Base-by-base conservation (phyloP, 179 eudicot species). In the Vitellaria paradoxa region DNA sequence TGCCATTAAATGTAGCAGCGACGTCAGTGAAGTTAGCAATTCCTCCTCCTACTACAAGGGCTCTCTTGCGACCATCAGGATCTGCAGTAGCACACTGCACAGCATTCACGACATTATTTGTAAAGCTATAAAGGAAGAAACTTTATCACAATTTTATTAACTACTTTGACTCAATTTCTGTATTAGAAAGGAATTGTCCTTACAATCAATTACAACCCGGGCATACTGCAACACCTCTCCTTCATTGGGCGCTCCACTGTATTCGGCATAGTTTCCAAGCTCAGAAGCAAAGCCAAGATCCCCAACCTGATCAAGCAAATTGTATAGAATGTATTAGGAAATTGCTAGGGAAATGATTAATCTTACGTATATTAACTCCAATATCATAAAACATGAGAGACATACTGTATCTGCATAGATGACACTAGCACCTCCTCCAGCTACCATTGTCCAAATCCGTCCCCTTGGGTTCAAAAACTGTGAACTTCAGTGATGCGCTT, bases 351-450 rank as follows among this genome's bases (percentile, higher is more conserved):
- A 6, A 60, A 61, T 7, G 26, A 20, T 62, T 42, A 20, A 17
- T 61, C 40, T 45, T n/a, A 42, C 8, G 20, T 74, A 18, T 21
- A 45, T 5, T 26, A 21, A 30, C 14, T 3, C 9, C 47, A 53
- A 57, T 72, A 46, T 72, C 6, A n/a, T 9, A 5, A 40, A 57
- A 26, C 10, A 56, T 11, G 13, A 72, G 47, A 68, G 76, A 64
- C 83, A 10, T 30, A 90, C 94, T 0, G 94, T 90, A 79, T 90
- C 94, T 1, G 94, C 94, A 80, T 90, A 90, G 77, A 90, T 90
- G 74, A 90, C 94, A 81, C 94, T 90, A 61, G 94, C 94, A 68
- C 94, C 94, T 80, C 94, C 94, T 59, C 94, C 94, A 75, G 94
- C 94, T 18, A 90, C 94, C 93, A 90, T 90, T 42, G 93, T 90